Base-by-base conservation (phyloP, 768 basidiomycete genomes). In the Trametes elegans region DNA sequence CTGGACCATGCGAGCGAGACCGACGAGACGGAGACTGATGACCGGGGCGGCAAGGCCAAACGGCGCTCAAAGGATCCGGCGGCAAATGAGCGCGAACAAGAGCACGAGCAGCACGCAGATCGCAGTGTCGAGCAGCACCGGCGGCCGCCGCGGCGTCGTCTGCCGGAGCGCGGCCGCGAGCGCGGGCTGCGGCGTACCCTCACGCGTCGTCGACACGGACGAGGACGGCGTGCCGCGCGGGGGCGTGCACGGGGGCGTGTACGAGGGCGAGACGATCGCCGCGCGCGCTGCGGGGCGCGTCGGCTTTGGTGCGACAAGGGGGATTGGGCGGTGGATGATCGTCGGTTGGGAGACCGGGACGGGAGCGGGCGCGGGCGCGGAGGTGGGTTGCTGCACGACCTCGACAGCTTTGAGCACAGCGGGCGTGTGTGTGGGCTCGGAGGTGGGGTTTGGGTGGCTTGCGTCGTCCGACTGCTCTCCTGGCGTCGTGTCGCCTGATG, bases 31-130 rank as follows among this genome's bases (percentile, higher is more conserved):
- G 26, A 26, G n/a, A 28, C 31, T 27, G 28, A 18, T 18, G 34
- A 13, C n/a, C n/a, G n/a, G n/a, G n/a, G n/a, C n/a, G n/a, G n/a
- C n/a, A n/a, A n/a, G n/a, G n/a, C n/a, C n/a, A n/a, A n/a, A n/a
- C n/a, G 21, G 7, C 23, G 27, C 34, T 65, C 61, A 79, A 55
- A 79, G 60, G 53, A 79, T 70, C 65, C 87, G 76, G 55, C 85
- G 79, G 62, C 80, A 87, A 43, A 91, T 73, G 36, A 92, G 76
- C 29, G 81, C 84, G 63, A 86, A 79, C 43, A 85, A 77, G 53
- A 90, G 70, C 13, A 85, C 84, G 9, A 91, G 71, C 19, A 89
- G 73, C 43, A 90, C 75, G 67, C 85, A 84, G 56, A 92, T 91
- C 26, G 84, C 82, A 10, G 81, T 81, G 68, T 91, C 90, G 28